These are phyloP conservation scores for Phytophthora macrochlamydospora DNA, from an alignment of 352 stramenopile genomes.

Conservation along the genomic window DNA sequence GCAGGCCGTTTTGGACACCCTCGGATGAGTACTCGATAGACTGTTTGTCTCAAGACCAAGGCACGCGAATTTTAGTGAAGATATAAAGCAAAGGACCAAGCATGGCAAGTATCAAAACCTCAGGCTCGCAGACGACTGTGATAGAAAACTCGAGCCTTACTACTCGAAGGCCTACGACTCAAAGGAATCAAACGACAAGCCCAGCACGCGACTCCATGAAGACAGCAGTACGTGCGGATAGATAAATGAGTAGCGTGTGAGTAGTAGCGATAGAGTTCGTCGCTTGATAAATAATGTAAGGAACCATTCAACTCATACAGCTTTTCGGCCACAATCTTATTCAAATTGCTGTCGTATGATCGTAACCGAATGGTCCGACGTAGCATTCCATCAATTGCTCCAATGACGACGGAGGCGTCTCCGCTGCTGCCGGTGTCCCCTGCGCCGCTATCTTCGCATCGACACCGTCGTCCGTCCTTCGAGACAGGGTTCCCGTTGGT, in stretches of 20 bases:
- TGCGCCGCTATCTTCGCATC: conserved; percentile 15
- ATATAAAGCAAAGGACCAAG: conserved; percentile 1
- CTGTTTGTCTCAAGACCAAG: conserved; percentile 1
- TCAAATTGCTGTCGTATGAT: conserved; percentile 21
- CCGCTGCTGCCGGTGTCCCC: conserved; percentile 28
- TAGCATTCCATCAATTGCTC: conserved; percentile 5
- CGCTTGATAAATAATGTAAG: conserved; percentile 14
- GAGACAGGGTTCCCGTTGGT: conserved; percentile 42
- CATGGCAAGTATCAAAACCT: not conserved
- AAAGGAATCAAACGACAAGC: not conserved
- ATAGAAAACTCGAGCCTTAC: too few relatives aligned
- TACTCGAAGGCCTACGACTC: too few relatives aligned
- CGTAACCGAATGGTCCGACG: conserved; percentile 28
- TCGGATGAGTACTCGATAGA: conserved; percentile 19
- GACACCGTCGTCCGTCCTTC: conserved; percentile 34
- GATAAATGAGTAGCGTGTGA: conserved; percentile 7
- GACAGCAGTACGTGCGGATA: conserved; percentile 13
- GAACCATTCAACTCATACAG: too few relatives aligned
- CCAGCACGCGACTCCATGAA: not conserved
- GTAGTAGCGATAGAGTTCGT: conserved; percentile 1
- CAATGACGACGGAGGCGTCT: conserved; percentile 26
- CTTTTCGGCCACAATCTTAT: not conserved
- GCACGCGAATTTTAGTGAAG: conserved; percentile 10
- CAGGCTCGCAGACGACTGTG: too few relatives aligned
- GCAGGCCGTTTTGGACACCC: conserved; percentile 54